Base-by-base conservation (phyloP, 2,329 filamentous ascomycete genomes). In the Phyllosticta citribraziliensis region DNA sequence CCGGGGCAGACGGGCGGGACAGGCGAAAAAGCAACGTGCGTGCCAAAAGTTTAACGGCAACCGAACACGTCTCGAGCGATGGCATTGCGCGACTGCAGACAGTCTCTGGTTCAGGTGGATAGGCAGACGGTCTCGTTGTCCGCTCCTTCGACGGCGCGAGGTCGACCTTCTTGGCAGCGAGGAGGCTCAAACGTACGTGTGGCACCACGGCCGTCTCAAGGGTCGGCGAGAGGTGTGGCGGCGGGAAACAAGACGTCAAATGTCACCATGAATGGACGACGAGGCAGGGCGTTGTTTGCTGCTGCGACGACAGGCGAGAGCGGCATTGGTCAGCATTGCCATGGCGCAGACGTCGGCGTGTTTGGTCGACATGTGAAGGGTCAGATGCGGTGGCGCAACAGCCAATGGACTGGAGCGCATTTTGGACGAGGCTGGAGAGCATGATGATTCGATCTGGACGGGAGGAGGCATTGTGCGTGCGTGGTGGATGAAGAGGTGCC, bases 161-260 rank as follows among this genome's bases (percentile, higher is more conserved):
- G 33, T 40, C 33, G 33, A 40, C 33, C 33, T 40, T 40, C 33
- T 40, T 40, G 33, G 33, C 33, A 40, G 33, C 33, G 33, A 40
- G 8, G 58, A 55, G 20, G 57, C 58, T 55, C 52, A 55, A 60
- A 60, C 57, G 52, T 6, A 55, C 33, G 22, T 55, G 52, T 60
- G 58, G 58, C 58, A 60, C 58, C 52, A 47, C 33, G 52, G 58
- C 52, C 58, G 58, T 60, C 58, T 60, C 58, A 60, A 58, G 52
- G 51, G 57, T 52, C 57, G 20, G 52, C 52, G 47, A 47, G 35
- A 24, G 58, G 53, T 53, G 55, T 60, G 52, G 58, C 58, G 57
- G 30, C 51, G 27, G 47, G 57, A 58, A 58, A 58, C 57, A 58
- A 30, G 57, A 58, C 57, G 57, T 54, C 54, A 40, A 40, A 40